phyloP scores from a whole-genome alignment of 805 yeast genomes.

The Candida xyloterini region DNA sequence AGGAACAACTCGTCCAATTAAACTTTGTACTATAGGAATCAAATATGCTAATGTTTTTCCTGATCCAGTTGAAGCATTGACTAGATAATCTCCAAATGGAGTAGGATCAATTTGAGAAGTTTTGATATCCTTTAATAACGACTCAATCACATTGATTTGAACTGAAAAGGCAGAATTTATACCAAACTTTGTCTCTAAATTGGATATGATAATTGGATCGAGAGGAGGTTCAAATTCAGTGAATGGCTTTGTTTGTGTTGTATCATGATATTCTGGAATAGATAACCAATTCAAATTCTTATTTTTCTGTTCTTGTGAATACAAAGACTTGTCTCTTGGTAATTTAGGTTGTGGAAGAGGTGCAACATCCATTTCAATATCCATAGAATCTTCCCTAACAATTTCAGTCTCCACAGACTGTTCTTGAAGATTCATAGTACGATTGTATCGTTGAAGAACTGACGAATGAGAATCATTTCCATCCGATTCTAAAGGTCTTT shows the following conservation, averaged over 20 bases:
- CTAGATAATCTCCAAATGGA: constrained; percentile 71
- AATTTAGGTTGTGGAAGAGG: constrained; percentile 85
- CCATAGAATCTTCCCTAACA: constrained; percentile 24
- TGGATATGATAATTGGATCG: constrained; percentile 40
- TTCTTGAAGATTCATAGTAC: constrained; percentile 33
- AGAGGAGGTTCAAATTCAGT: constrained; percentile 41
- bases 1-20: constrained; percentile 64
- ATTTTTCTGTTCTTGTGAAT: constrained; percentile 32
- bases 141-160: constrained; percentile 65
- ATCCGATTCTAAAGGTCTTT: constrained; percentile 5
- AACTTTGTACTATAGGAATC: constrained; percentile 74
- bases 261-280: constrained; percentile 54
- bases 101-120: constrained; percentile 44
- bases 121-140: constrained; percentile 42
- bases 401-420: constrained; percentile 16
- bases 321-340: constrained; percentile 48
- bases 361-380: constrained; percentile 44
- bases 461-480: constrained; percentile 36
- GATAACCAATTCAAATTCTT: constrained; percentile 63
- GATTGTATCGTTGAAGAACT: constrained; percentile 52
- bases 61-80: constrained; percentile 93
- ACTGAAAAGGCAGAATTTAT: constrained; percentile 69
- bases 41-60: constrained; percentile 92
- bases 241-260: constrained; percentile 47
- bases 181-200: constrained; percentile 43